These are phyloP conservation scores for Neofusicoccum sp. DNA, from an alignment of 2,329 filamentous ascomycete species.

Conservation along the genomic window DNA sequence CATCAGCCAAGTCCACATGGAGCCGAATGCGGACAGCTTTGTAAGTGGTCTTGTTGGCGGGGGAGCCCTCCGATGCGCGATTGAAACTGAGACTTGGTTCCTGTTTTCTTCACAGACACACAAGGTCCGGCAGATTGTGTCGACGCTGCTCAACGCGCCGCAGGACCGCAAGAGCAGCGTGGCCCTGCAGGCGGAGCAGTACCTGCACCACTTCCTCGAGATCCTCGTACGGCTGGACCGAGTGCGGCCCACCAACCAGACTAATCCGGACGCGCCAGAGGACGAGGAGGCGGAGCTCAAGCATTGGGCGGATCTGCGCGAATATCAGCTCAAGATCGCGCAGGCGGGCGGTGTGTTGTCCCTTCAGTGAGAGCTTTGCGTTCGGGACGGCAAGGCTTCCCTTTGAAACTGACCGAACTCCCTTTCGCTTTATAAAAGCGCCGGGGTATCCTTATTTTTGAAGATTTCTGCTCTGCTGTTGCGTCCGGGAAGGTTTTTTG, in stretches of 20 bases:
- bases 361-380: constrained; percentile 4
- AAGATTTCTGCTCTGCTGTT: no score
- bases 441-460: no score
- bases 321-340: constrained; percentile 75
- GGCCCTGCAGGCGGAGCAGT: constrained; percentile 66
- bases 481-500: not conserved
- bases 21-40: constrained; percentile 68
- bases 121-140: constrained; percentile 84
- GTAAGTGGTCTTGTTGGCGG: constrained; percentile 47
- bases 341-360: constrained; percentile 57
- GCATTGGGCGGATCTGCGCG: constrained; percentile 76
- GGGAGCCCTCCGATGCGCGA: not conserved
- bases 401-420: no score
- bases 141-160: constrained; percentile 71
- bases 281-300: constrained; percentile 76
- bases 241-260: not conserved
- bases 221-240: constrained; percentile 60
- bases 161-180: constrained; percentile 55
- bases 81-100: constrained; percentile 18
- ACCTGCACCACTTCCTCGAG: constrained; percentile 71
- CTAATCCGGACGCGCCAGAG: constrained; percentile 33
- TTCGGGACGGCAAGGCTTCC: no score
- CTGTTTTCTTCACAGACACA: constrained; percentile 56
- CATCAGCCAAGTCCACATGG: constrained; percentile 83
- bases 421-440: no score